Evolutionary conservation across 2,329 filamentous ascomycete species (phyloP), one percentile per base, ranked within the genome.

Genomic region (Akanthomyces dipterigenus): DNA sequence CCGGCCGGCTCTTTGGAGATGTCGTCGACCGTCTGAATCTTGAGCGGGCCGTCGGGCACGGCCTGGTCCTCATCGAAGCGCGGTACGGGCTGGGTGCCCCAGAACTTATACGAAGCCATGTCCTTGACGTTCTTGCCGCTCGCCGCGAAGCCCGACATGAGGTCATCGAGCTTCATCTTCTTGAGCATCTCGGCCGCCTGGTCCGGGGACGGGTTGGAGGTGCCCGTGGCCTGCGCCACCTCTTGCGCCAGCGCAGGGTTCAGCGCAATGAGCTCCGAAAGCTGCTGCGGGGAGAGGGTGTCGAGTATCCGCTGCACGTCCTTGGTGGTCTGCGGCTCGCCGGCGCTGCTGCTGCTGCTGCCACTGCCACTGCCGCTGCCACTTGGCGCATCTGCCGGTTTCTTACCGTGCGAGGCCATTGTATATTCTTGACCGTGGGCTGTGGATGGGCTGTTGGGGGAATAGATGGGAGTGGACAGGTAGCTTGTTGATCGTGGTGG

Each of bases 51-150:
- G 69, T 98, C 93, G 65, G 86, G 76, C 56, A 82, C 77, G 53
- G 80, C 76, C 16, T 70, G 68, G 63, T 80, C 75, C 72, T 87
- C 79, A 69, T 83, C 88, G 70, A 98, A 96, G 70, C 88, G 88
- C 55, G 90, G 90, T 63, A 99, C 95, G 1, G 95, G 95, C 75
- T 99, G 95, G 51, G 95, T 99, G 74, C 91, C 88, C 95, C 95
- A 99, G 79, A 99, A 99, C 77, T 96, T 97, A 82, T 98, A 97
- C 62, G 88, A 90, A 7, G 88, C 92, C 91, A 97, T 96, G 71
- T 97, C 93, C 79, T 96, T 97, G 68, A 86, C 88, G 70, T 96
- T 96, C 81, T 95, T 96, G 61, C 89, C 90, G 64, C 85, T 87
- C 8, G 90, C 80, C 18, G 92, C 88, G 69, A 90, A 75, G 0